Percentiles rank a stretch among this genome's conserved stretches.
phyloP scores from a whole-genome alignment of 2,329 filamentous ascomycete genomes.

The Colletotrichum chlorophyti region DNA sequence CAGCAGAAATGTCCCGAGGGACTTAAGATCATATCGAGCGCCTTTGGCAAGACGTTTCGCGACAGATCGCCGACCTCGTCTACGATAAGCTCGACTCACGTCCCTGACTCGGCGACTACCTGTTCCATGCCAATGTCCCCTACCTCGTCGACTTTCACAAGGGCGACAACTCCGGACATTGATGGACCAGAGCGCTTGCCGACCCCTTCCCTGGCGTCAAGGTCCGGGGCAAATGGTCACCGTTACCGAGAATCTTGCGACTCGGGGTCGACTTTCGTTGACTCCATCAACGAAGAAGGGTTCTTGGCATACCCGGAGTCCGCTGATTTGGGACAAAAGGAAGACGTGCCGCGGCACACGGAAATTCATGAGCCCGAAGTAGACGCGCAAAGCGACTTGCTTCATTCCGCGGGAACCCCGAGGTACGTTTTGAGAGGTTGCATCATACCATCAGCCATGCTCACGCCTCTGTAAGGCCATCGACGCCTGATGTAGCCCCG shows the following conservation, averaged over 20 bases:
- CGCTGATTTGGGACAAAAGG: constrained; percentile 31
- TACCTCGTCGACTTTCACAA: constrained; percentile 29
- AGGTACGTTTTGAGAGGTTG: background rate
- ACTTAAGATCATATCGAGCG: constrained; percentile 23
- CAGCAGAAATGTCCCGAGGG: constrained; percentile 26
- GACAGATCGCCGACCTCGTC: constrained; percentile 45
- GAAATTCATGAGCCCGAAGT: constrained; percentile 15
- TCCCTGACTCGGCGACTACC: constrained; percentile 47
- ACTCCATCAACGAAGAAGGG: constrained; percentile 24
- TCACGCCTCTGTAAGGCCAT: constrained; percentile 4
- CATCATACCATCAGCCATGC: background rate
- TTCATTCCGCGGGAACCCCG: constrained; percentile 17
- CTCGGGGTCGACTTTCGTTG: constrained; percentile 45
- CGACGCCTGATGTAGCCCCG: background rate
- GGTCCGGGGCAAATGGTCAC: constrained; percentile 13
- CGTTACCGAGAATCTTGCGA: constrained; percentile 35
- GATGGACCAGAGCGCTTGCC: constrained; percentile 20
- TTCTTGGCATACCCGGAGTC: constrained; percentile 23
- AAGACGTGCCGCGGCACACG: constrained; percentile 38
- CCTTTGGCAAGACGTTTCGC: constrained; percentile 12
- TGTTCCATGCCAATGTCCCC: constrained; percentile 38
- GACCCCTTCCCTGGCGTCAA: constrained; percentile 17
- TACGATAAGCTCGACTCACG: constrained; percentile 43
- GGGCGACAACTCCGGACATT: constrained; percentile 29
- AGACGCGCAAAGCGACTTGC: background rate